Evolutionary conservation across 352 stramenopile species (phyloP), one percentile per base, ranked within the genome.

Genomic region (Phytophthora cryptogea): DNA sequence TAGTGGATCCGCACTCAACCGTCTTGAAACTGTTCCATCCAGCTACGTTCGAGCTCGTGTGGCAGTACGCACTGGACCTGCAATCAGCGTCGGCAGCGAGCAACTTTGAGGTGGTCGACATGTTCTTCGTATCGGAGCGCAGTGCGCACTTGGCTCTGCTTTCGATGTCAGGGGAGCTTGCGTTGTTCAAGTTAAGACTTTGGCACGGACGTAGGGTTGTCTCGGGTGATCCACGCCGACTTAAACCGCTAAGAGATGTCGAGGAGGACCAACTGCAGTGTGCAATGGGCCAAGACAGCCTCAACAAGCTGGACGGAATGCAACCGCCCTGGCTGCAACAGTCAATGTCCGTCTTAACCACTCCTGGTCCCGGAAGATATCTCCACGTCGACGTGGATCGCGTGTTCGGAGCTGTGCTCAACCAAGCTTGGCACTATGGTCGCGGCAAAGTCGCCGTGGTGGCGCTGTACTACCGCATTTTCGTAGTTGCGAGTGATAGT

Each of bases 331-430:
- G 52, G 46, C 13, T 60, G 11, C 28, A 59, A 16, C 17, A 27
- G 5, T 37, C 49, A 6, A 32, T 1, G 0, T 28, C 27, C 11
- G n/a, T 53, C 1, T 14, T 64, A 20, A 70, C 47, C 35, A 32
- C 57, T 7, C 61, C 66, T 32, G 23, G 58, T 10, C 13, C 41
- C n/a, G 68, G 68, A 6, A 66, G 50, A 17, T 68, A 70, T 57
- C 48, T 76, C n/a, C 68, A 76, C 28, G 51, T 72, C 30, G 68
- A 76, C 28, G 33, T 76, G 3, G 68, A 76, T 32, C 58, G 50
- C n/a, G 46, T 70, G 10, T 76, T 76, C 23, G 27, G 7, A 20
- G 32, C 49, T 43, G 49, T 30, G 8, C 49, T 73, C 11, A 32
- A 45, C 4, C 40, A 10, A 6, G 28, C 27, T 0, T 49, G 63